Percentiles rank a stretch among this genome's conserved stretches.
Conservation (phyloP, 306 rosid genomes). For the Castanopsis chinensis region DNA sequence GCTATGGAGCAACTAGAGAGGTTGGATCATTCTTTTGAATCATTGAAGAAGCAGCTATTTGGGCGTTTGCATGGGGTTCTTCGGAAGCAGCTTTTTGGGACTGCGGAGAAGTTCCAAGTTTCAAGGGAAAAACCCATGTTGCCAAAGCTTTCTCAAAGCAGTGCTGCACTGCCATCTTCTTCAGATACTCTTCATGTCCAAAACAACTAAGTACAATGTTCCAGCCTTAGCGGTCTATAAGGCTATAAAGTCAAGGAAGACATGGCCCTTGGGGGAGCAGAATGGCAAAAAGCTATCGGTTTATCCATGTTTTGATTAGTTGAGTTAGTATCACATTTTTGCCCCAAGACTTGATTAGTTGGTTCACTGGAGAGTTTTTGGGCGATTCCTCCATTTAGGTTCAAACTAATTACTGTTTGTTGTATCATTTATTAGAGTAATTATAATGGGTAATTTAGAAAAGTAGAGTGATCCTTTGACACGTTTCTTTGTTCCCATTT, state of each 20-base stretch:
- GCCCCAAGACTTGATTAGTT: no score
- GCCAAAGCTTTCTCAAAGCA: slow-evolving; percentile 34
- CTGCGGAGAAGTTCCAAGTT: slow-evolving; percentile 29
- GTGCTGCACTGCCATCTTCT: slow-evolving; percentile 23
- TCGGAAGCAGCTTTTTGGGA: slow-evolving; percentile 53
- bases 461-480: background rate
- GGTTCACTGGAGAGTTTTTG: background rate
- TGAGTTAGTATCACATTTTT: background rate
- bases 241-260: background rate
- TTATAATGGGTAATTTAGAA: background rate
- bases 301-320: background rate
- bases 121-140: slow-evolving; percentile 33
- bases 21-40: slow-evolving; percentile 61
- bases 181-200: slow-evolving; percentile 26
- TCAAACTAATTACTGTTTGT: background rate
- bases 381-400: background rate
- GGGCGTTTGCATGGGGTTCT: slow-evolving; percentile 59
- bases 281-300: background rate
- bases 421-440: background rate
- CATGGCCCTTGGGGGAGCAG: background rate
- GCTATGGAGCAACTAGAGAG: slow-evolving; percentile 78
- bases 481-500: background rate
- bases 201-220: slow-evolving; percentile 23
- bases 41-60: slow-evolving; percentile 74
- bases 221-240: background rate